Percentiles rank a stretch among this genome's conserved stretches.
Conservation (phyloP, 2,329 filamentous ascomycete species). For the Pseudogymnoascus sp. region DNA sequence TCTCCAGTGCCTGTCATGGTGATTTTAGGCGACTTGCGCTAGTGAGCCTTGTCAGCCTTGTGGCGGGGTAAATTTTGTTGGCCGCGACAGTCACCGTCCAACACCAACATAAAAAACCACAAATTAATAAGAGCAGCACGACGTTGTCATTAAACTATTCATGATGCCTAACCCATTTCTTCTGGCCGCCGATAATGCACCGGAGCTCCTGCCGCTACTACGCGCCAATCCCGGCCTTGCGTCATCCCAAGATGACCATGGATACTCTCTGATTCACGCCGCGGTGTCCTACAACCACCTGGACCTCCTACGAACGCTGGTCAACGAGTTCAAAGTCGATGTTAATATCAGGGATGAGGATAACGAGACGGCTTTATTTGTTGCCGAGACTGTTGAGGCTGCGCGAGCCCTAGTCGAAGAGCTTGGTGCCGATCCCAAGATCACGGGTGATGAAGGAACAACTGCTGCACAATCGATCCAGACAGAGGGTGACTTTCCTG, state of each 20-base stretch:
- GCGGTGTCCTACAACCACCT: slow-evolving; percentile 87
- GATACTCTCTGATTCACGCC: slow-evolving; percentile 90
- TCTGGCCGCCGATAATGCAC: slow-evolving; percentile 74
- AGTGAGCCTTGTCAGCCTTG: slow-evolving; percentile 23
- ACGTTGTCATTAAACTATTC: slow-evolving; percentile 8
- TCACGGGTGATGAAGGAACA: slow-evolving; percentile 64
- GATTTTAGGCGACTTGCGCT: slow-evolving; percentile 7
- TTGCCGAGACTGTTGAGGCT: slow-evolving; percentile 72
- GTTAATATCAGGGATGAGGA: slow-evolving; percentile 84
- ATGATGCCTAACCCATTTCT: slow-evolving; percentile 55
- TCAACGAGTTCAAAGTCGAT: slow-evolving; percentile 68
- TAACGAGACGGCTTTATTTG: slow-evolving; percentile 87
- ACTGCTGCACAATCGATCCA: slow-evolving; percentile 76
- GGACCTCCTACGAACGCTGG: slow-evolving; percentile 65
- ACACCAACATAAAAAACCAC: not conserved
- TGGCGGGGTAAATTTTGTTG: slow-evolving; percentile 9
- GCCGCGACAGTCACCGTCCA: not conserved
- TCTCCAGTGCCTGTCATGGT: slow-evolving; percentile 4
- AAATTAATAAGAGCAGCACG: not conserved
- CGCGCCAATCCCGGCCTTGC: slow-evolving; percentile 68
- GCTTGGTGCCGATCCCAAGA: slow-evolving; percentile 58
- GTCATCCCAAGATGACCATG: slow-evolving; percentile 74
- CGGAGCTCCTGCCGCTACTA: slow-evolving; percentile 65
- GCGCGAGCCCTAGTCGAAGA: slow-evolving; percentile 77
- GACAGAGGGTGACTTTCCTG: slow-evolving; percentile 68